Evolutionary conservation across 1,284 basidiomycete genomes (phyloP).

Genomic region (Fomitopsis pinicola): DNA sequence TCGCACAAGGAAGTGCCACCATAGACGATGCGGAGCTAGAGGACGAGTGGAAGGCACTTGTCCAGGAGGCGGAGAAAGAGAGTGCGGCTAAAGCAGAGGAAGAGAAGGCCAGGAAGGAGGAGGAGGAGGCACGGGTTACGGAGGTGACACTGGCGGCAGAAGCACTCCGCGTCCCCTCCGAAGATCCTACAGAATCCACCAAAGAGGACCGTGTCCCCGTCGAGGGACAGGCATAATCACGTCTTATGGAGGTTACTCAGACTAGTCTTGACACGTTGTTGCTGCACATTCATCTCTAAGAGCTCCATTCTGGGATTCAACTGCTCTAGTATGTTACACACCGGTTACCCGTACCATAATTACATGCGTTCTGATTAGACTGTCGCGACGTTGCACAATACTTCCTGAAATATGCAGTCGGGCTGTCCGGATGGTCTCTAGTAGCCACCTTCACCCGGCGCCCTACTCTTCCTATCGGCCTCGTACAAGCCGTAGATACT

Average conservation of each 20-base stretch:
- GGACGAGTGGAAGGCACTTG: conserved; percentile 50
- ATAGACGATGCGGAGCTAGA: conserved; percentile 60
- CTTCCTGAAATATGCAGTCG: neutral
- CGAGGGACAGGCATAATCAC: neutral
- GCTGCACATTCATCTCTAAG: too few relatives aligned
- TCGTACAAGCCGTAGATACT: conserved; percentile 76
- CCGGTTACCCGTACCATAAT: conserved; percentile 11
- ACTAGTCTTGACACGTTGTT: too few relatives aligned
- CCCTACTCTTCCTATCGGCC: conserved; percentile 53
- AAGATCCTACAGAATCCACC: neutral
- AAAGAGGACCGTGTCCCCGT: too few relatives aligned
- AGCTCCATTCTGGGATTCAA: neutral
- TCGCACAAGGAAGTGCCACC: conserved; percentile 46
- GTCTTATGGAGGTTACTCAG: too few relatives aligned
- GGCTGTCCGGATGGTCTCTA: conserved; percentile 3
- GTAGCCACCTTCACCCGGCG: conserved; percentile 22
- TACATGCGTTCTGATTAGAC: neutral
- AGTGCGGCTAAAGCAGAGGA: conserved; percentile 38
- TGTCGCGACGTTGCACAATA: conserved; percentile 3
- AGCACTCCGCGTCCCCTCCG: neutral
- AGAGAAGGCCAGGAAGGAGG: conserved; percentile 24
- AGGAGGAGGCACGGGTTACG: neutral
- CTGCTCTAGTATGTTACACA: neutral
- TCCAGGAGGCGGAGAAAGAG: conserved; percentile 43
- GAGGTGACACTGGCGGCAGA: conserved; percentile 3